Conservation (phyloP, 1,284 basidiomycete genomes). For the Rhodotorula sp. region DNA sequence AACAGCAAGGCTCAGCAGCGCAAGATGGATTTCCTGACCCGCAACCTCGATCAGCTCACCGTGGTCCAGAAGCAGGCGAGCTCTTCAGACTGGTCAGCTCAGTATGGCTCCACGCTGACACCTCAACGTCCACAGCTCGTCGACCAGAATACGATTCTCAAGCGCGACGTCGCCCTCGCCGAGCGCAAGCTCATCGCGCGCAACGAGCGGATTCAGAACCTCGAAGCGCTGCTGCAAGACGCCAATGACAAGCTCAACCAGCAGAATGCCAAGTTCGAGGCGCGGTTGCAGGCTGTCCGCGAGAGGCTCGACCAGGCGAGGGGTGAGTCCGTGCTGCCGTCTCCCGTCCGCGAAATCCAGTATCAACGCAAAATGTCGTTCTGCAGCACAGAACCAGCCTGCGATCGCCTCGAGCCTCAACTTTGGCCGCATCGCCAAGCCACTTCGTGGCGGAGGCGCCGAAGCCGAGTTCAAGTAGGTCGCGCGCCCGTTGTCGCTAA, state of each 20-base stretch:
- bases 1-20: constrained; percentile 98
- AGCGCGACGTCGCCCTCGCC: constrained; percentile 96
- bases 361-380: background rate
- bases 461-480: constrained; percentile 33
- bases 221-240: constrained; percentile 87
- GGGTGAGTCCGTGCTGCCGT: constrained; percentile 57
- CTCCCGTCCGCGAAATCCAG: background rate
- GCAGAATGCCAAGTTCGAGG: constrained; percentile 94
- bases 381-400: constrained; percentile 68
- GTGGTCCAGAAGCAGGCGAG: constrained; percentile 93
- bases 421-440: constrained; percentile 95
- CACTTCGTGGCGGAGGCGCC: constrained; percentile 73
- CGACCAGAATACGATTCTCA: constrained; percentile 94
- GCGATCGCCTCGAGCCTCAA: constrained; percentile 62
- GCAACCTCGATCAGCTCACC: constrained; percentile 93
- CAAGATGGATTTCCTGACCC: constrained; percentile 98
- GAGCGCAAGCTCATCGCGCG: constrained; percentile 93
- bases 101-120: too few species aligned
- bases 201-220: constrained; percentile 94
- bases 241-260: constrained; percentile 85
- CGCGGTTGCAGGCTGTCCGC: constrained; percentile 84
- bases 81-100: too few species aligned
- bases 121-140: constrained; percentile 68
- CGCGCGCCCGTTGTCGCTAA: too few species aligned
- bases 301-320: constrained; percentile 87